phyloP scores from a whole-genome alignment of 805 yeast species.

The Metschnikowia noctiluminum region DNA sequence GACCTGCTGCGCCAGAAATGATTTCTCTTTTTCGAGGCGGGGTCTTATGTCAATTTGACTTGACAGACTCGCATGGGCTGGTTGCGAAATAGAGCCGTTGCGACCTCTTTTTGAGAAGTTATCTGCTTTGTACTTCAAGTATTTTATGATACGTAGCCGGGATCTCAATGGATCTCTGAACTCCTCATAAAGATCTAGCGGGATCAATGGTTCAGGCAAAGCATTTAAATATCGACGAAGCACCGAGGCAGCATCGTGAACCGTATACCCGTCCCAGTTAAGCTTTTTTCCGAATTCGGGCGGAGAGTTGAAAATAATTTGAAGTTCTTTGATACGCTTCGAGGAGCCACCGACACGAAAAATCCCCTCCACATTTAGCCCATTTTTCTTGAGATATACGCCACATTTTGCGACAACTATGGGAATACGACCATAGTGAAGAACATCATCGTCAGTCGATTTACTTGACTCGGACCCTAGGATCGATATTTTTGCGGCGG shows the following conservation, averaged over 20 bases:
- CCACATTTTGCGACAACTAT: constrained; percentile 96
- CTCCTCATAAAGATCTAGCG: constrained; percentile 67
- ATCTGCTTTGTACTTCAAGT: constrained; percentile 58
- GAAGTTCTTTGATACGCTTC: constrained; percentile 82
- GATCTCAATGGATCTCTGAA: constrained; percentile 74
- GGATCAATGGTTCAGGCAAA: constrained; percentile 89
- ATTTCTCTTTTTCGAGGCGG: not conserved
- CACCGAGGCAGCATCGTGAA: constrained; percentile 94
- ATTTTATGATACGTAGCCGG: constrained; percentile 62
- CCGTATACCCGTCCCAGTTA: constrained; percentile 90
- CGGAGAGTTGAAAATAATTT: constrained; percentile 76
- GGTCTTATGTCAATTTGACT: not conserved
- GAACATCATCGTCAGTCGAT: constrained; percentile 50
- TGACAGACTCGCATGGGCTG: not conserved
- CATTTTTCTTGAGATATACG: constrained; percentile 72
- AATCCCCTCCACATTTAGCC: constrained; percentile 80
- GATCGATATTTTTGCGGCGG: constrained; percentile 72
- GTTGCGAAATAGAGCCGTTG: not conserved
- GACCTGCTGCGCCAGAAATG: not conserved
- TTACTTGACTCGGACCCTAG: constrained; percentile 40
- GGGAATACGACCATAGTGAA: constrained; percentile 86
- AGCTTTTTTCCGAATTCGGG: constrained; percentile 88
- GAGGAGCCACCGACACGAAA: constrained; percentile 92
- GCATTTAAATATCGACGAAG: constrained; percentile 82
- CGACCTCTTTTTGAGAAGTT: constrained; percentile 14